Conservation (phyloP, 2,329 filamentous ascomycete species). For the Fusarium odoratissimum region DNA sequence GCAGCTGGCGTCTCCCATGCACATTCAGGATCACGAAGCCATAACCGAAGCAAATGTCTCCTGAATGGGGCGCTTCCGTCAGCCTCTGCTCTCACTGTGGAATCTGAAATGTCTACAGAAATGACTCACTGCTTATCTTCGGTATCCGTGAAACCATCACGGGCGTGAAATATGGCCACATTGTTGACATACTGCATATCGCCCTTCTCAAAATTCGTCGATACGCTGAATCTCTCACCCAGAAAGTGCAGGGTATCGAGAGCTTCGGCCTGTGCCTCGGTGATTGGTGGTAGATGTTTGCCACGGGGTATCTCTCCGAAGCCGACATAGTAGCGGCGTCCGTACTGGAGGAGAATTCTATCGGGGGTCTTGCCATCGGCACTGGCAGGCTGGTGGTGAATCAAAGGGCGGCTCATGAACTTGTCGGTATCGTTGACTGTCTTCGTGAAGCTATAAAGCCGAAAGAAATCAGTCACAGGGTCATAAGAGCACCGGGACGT, state of each 20-base stretch:
- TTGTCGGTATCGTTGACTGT: background rate
- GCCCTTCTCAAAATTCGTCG: background rate
- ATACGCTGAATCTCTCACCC: background rate
- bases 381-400: background rate
- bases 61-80: fast-evolving
- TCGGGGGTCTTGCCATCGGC: background rate
- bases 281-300: background rate
- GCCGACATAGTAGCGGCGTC: background rate
- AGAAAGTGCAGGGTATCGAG: background rate
- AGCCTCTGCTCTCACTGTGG: background rate
- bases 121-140: background rate
- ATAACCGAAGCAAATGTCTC: background rate
- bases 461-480: too few relatives aligned
- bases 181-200: background rate
- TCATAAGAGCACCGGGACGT: too few relatives aligned
- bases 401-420: background rate
- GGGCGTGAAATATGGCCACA: background rate
- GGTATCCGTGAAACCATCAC: background rate
- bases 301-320: background rate
- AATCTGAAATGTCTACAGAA: fast-evolving
- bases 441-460: too few relatives aligned
- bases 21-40: background rate
- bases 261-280: background rate
- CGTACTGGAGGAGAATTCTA: background rate
- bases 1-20: background rate